Conservation (phyloP, 306 rosid genomes). For the Heteromeles arbutifolia region DNA sequence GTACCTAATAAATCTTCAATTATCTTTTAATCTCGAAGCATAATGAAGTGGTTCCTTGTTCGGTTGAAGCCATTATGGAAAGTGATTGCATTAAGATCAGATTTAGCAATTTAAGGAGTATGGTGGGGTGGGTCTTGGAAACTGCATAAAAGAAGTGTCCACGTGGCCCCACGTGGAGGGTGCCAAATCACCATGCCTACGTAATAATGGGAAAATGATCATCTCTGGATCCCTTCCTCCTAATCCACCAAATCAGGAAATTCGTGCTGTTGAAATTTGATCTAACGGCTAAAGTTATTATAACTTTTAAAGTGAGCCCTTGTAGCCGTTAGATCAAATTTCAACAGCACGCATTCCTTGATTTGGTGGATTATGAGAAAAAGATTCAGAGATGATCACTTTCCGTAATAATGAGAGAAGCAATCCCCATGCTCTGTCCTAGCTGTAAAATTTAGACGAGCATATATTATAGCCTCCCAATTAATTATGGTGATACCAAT, state of each 20-base stretch:
- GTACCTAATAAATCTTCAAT: background rate
- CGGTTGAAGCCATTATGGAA: conserved; percentile 24
- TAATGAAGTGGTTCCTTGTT: background rate
- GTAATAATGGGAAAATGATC: too few relatives aligned
- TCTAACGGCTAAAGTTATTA: too few relatives aligned
- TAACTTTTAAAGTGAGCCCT: too few relatives aligned
- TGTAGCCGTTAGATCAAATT: too few relatives aligned
- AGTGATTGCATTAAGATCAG: background rate
- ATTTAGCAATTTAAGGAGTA: background rate
- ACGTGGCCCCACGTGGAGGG: conserved; percentile 33
- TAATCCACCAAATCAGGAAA: too few relatives aligned
- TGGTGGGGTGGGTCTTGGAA: background rate
- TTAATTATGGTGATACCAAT: background rate
- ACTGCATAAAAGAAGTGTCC: conserved; percentile 18
- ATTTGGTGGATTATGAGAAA: too few relatives aligned
- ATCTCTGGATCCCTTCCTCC: too few relatives aligned
- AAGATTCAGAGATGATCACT: too few relatives aligned
- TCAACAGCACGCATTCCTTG: too few relatives aligned
- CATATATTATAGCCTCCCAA: background rate
- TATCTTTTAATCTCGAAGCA: background rate
- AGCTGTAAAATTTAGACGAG: background rate
- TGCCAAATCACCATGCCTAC: background rate
- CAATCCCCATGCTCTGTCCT: conserved; percentile 29
- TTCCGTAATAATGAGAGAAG: background rate
- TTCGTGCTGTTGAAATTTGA: too few relatives aligned